These are phyloP conservation scores for Ceratocystis diversiconidia DNA, from an alignment of 2,329 filamentous ascomycete genomes.

Conservation along the genomic window DNA sequence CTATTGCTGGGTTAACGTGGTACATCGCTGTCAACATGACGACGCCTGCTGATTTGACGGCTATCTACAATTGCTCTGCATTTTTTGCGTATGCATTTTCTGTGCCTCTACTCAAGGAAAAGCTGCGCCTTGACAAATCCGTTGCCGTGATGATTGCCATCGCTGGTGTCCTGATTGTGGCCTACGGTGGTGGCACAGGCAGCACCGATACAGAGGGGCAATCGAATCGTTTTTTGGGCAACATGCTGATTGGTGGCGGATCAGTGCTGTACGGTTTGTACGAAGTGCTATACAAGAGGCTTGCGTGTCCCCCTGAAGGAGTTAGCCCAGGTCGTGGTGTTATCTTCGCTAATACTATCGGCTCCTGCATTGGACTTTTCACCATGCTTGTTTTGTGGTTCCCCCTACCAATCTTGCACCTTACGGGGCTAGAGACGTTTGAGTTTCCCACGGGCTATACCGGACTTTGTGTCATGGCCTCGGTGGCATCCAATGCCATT, in stretches of 20 bases:
- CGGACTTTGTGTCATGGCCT: slow-evolving; percentile 65
- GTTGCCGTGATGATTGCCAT: slow-evolving; percentile 79
- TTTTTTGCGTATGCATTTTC: slow-evolving; percentile 98
- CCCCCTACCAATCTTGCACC: slow-evolving; percentile 71
- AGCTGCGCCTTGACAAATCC: slow-evolving; percentile 69
- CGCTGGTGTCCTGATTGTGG: slow-evolving; percentile 79
- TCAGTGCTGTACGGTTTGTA: slow-evolving; percentile 92
- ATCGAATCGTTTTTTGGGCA: slow-evolving; percentile 63
- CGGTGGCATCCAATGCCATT: slow-evolving; percentile 72
- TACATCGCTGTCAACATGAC: slow-evolving; percentile 91
- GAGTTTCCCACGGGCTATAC: slow-evolving; percentile 65
- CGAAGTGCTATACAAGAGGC: slow-evolving; percentile 89
- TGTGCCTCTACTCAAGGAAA: slow-evolving; percentile 76
- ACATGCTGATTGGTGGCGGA: slow-evolving; percentile 80
- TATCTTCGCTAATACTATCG: slow-evolving; percentile 89
- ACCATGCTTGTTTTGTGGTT: slow-evolving; percentile 84
- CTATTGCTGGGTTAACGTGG: slow-evolving; percentile 84
- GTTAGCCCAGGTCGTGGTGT: slow-evolving; percentile 75
- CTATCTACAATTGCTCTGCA: slow-evolving; percentile 97
- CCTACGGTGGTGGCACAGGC: slow-evolving; percentile 58
- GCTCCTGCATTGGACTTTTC: slow-evolving; percentile 72
- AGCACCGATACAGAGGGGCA: slow-evolving; percentile 27
- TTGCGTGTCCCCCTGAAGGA: slow-evolving; percentile 84
- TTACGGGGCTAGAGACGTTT: slow-evolving; percentile 66
- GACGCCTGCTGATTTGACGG: slow-evolving; percentile 82